Evolutionary conservation across 768 basidiomycete species (phyloP), one percentile per base, ranked within the genome.

Genomic region (Amanita jacksonii): DNA sequence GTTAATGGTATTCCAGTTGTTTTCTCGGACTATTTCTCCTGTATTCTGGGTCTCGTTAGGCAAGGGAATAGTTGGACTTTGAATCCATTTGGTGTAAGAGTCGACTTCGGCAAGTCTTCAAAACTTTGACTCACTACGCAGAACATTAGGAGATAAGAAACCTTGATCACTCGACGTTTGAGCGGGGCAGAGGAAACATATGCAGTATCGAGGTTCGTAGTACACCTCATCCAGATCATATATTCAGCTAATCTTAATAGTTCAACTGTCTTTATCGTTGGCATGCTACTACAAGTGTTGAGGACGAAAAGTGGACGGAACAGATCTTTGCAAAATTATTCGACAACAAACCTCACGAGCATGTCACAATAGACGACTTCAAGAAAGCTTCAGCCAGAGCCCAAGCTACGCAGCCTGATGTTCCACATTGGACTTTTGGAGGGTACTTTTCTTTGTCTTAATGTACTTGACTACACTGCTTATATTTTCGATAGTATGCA

Each of bases 231-330:
- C 4, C 15, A 15, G 22, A 16, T 9, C 15, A 13, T 10, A n/a
- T 23, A 30, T 10, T 37, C 35, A 23, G 30, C 32, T 13, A 44
- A 34, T 30, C 25, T 51, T 41, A 37, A 8, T 30, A 85, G 81
- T 90, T 90, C 67, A 90, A 90, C 53, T 83, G 82, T 52, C 62
- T 90, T 44, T 90, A 90, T 60, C 75, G 84, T 15, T 70, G 88
- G 88, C 88, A 91, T 36, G 81, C 88, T 1, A 88, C 87, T 0
- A 85, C 82, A 0, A 86, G 82, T 34, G 52, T 55, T 12, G 69
- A 72, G 42, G 87, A 89, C 42, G 87, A 85, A 55, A 60, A 77
- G 45, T 89, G 85, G 84, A 74, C 79, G 2, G 54, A 62, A 27
- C 22, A 55, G 15, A 58, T 77, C 13, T 77, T 84, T 52, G 50